phyloP scores from a whole-genome alignment of 1,284 basidiomycete species.

The Earliella scabrosa region DNA sequence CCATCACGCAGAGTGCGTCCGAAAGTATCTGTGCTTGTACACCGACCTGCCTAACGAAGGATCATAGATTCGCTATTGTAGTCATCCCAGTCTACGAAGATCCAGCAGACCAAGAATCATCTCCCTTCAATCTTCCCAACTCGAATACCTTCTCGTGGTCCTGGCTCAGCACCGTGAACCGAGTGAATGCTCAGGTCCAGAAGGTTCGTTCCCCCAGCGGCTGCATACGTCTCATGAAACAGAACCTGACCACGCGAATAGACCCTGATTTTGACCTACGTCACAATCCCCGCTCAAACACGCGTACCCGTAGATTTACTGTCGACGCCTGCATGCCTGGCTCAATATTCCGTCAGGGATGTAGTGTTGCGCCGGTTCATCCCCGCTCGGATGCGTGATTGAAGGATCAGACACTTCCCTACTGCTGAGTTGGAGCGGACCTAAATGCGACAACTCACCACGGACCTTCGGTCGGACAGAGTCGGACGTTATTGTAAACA shows the following conservation, averaged over 20 bases:
- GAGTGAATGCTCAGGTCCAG: constrained; percentile 96
- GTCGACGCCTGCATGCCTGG: constrained; percentile 70
- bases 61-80: constrained; percentile 82
- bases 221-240: background rate
- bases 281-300: constrained; percentile 81
- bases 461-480: too few relatives aligned
- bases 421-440: background rate
- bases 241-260: constrained; percentile 34
- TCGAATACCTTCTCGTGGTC: constrained; percentile 86
- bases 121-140: constrained; percentile 65
- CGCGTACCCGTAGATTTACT: constrained; percentile 58
- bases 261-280: constrained; percentile 90
- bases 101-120: constrained; percentile 65
- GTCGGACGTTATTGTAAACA: too few relatives aligned
- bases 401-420: constrained; percentile 14
- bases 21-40: background rate
- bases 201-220: constrained; percentile 59
- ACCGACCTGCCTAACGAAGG: background rate
- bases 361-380: constrained; percentile 87
- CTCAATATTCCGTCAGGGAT: constrained; percentile 82
- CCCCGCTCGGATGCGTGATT: constrained; percentile 92
- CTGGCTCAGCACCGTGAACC: constrained; percentile 96
- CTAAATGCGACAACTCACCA: too few relatives aligned
- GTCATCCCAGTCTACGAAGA: constrained; percentile 92
- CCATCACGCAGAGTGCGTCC: constrained; percentile 87